These are phyloP conservation scores for Eimeria praecox DNA, from an alignment of 169 alveolate genomes.

Conservation along the genomic window DNA sequence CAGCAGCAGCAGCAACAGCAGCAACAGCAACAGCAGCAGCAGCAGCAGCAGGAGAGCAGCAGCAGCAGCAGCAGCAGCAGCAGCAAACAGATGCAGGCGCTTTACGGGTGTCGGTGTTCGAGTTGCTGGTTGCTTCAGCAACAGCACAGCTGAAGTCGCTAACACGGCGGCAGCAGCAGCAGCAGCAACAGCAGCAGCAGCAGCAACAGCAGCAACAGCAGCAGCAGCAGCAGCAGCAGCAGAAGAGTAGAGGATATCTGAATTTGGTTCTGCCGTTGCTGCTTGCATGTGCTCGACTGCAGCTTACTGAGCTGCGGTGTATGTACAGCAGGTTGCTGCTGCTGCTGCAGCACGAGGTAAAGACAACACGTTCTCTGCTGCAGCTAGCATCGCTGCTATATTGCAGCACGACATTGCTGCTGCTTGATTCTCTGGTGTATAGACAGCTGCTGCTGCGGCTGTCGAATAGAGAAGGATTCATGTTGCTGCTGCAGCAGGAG, in stretches of 20 bases:
- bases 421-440: not conserved
- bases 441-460: conserved; percentile 67
- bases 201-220: conserved; percentile 27
- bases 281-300: conserved; percentile 17
- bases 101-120: not conserved
- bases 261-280: conserved; percentile 55
- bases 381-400: conserved; percentile 52
- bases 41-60: not conserved
- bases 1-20: conserved; percentile 49
- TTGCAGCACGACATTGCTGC: conserved; percentile 34
- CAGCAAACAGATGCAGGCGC: not conserved
- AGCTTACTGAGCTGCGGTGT: conserved; percentile 32
- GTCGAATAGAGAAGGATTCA: conserved; percentile 6
- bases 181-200: conserved; percentile 1
- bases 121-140: not conserved
- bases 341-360: not conserved
- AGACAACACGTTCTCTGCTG: conserved; percentile 44
- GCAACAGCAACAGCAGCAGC: conserved; percentile 40
- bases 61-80: conserved; percentile 20
- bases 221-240: not conserved
- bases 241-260: not conserved
- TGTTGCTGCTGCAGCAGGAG: conserved; percentile 50
- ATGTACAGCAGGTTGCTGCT: conserved; percentile 4
- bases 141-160: not conserved
- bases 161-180: not conserved